These are phyloP conservation scores for Hippophae gyantsensis DNA, from an alignment of 306 rosid genomes.

Conservation along the genomic window DNA sequence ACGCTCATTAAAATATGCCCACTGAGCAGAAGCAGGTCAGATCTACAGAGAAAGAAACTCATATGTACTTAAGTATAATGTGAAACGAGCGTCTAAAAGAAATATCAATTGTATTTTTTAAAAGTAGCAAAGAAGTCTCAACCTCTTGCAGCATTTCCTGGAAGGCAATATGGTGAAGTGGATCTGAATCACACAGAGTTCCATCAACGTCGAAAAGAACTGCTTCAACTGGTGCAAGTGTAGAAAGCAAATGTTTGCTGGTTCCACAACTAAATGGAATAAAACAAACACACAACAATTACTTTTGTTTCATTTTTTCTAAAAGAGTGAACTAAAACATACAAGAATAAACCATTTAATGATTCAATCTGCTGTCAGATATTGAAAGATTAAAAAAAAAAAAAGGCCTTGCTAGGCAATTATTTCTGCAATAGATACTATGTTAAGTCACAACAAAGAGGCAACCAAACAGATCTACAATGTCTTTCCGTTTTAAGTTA, in stretches of 20 bases:
- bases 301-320: background rate
- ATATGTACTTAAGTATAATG: too few species aligned
- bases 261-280: slow-evolving; percentile 10
- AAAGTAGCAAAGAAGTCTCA: slow-evolving; percentile 5
- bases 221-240: slow-evolving; percentile 70
- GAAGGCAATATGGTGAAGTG: slow-evolving; percentile 66
- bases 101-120: background rate
- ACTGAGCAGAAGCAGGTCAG: too few species aligned
- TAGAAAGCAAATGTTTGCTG: slow-evolving; percentile 54
- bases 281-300: background rate
- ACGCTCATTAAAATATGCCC: too few species aligned
- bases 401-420: too few species aligned
- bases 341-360: background rate
- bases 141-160: slow-evolving; percentile 84
- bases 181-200: slow-evolving; percentile 88
- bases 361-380: too few species aligned
- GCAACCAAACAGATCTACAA: too few species aligned
- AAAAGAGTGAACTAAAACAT: background rate
- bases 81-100: too few species aligned
- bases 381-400: too few species aligned
- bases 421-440: too few species aligned
- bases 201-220: slow-evolving; percentile 92
- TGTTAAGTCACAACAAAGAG: too few species aligned
- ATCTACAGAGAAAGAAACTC: too few species aligned
- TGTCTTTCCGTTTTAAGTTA: too few species aligned